Evolutionary conservation across 345 rosid species (phyloP).

Genomic region (Euclidium syriacum): DNA sequence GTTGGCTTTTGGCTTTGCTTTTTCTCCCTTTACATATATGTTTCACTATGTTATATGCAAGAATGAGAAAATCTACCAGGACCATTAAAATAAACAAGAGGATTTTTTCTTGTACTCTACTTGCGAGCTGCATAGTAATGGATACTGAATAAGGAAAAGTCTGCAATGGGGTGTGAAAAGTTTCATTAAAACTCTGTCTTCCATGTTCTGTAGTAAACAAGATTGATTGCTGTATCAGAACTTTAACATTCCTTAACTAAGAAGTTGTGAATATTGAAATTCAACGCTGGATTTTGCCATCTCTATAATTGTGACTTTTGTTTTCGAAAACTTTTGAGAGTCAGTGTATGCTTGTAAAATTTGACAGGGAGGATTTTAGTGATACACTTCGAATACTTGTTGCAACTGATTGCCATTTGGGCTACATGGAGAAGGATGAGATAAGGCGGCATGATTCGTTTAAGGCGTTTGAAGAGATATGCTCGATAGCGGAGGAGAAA

Average conservation of each 20-base stretch:
- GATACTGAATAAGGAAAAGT: background rate
- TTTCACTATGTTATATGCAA: background rate
- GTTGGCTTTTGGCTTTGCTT: slow-evolving; percentile 15
- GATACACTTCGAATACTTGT: slow-evolving; percentile 75
- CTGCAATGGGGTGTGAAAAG: background rate
- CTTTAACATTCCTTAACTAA: background rate
- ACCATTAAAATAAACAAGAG: background rate
- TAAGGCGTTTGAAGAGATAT: slow-evolving; percentile 90
- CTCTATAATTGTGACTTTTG: background rate
- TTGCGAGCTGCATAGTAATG: background rate
- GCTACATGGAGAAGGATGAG: slow-evolving; percentile 98
- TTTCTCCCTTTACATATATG: background rate
- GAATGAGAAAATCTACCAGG: background rate
- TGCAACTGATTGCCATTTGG: slow-evolving; percentile 93
- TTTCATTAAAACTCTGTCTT: background rate
- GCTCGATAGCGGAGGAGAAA: slow-evolving; percentile 86
- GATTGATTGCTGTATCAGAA: background rate
- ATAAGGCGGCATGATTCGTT: slow-evolving; percentile 91
- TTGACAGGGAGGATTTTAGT: slow-evolving; percentile 55
- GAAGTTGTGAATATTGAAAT: background rate
- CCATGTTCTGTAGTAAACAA: background rate
- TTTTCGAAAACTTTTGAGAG: background rate
- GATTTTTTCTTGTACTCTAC: background rate
- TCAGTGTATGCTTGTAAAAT: slow-evolving; percentile 2
- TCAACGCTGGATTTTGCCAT: background rate